phyloP scores from a whole-genome alignment of 176 grass and related monocot species.

The Paspalum notatum region DNA sequence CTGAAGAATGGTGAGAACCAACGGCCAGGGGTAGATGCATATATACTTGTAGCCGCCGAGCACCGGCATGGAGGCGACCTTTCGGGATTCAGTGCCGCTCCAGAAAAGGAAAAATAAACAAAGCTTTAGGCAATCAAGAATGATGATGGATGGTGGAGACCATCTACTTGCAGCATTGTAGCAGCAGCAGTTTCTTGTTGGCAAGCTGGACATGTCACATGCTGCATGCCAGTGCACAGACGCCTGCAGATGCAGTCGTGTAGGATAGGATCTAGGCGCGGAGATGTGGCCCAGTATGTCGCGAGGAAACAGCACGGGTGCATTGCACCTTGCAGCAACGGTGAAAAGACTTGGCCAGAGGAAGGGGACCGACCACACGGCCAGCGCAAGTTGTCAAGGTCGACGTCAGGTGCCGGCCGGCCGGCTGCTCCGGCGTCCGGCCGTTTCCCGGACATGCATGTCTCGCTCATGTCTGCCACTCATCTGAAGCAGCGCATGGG shows the following conservation, averaged over 20 bases:
- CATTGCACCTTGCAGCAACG: conserved; percentile 26
- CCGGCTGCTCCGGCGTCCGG: too few relatives aligned
- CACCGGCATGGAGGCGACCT: background rate
- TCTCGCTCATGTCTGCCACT: too few relatives aligned
- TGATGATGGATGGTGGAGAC: background rate
- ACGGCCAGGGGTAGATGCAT: background rate
- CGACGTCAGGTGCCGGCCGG: too few relatives aligned
- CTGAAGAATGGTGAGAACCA: conserved; percentile 1
- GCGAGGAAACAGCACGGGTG: conserved; percentile 8
- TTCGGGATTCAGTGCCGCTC: background rate
- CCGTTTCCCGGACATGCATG: too few relatives aligned
- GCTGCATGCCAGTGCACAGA: too few relatives aligned
- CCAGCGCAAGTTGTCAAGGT: too few relatives aligned
- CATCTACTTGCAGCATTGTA: background rate
- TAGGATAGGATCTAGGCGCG: background rate
- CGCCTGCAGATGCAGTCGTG: background rate
- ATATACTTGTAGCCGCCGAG: conserved; percentile 35
- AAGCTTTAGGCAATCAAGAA: background rate
- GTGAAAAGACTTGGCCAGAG: background rate
- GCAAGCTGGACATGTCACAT: conserved; percentile 40
- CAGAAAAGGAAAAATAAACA: background rate
- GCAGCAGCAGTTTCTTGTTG: conserved; percentile 29
- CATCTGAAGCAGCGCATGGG: too few relatives aligned
- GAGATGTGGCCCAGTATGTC: conserved; percentile 13
- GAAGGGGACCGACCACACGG: too few relatives aligned